phyloP scores from a whole-genome alignment of 2,329 filamentous ascomycete genomes.

The Lachnellula arida region DNA sequence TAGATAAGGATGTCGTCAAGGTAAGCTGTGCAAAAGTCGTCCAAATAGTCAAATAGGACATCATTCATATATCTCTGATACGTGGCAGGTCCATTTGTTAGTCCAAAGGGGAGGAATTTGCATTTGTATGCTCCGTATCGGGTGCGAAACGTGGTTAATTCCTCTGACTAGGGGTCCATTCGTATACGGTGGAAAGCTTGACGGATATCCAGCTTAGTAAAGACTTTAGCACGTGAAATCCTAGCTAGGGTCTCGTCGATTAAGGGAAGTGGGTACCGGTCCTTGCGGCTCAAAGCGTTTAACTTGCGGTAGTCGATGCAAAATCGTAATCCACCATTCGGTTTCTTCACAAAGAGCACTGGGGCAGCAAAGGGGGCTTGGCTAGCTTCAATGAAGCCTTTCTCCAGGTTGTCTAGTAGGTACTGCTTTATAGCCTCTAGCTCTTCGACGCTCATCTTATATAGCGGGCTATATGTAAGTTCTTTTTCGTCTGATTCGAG shows the following conservation, averaged over 20 bases:
- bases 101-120: constrained; percentile 24
- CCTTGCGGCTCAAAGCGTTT: constrained; percentile 1
- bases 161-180: constrained; percentile 13
- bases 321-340: constrained; percentile 11
- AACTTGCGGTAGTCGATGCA: constrained; percentile 8
- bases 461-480: too few species aligned
- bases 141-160: constrained; percentile 17
- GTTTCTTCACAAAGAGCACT: constrained; percentile 15
- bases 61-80: constrained; percentile 14
- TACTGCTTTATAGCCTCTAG: constrained; percentile 2
- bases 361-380: constrained; percentile 1
- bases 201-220: constrained; percentile 10
- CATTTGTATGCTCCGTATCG: constrained; percentile 25
- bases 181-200: constrained; percentile 10
- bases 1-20: constrained; percentile 13
- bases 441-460: too few species aligned
- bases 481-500: too few species aligned
- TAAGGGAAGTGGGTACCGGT: constrained; percentile 2
- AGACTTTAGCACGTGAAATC: not conserved
- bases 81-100: constrained; percentile 15
- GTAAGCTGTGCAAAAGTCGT: constrained; percentile 7
- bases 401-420: constrained; percentile 3
- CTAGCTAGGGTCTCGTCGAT: constrained; percentile 1
- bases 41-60: constrained; percentile 8
- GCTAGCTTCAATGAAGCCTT: constrained; percentile 6